Evolutionary conservation across 2,329 filamentous ascomycete genomes (phyloP), one percentile per base, ranked within the genome.

Genomic region (Emmonsiellopsis sp.): DNA sequence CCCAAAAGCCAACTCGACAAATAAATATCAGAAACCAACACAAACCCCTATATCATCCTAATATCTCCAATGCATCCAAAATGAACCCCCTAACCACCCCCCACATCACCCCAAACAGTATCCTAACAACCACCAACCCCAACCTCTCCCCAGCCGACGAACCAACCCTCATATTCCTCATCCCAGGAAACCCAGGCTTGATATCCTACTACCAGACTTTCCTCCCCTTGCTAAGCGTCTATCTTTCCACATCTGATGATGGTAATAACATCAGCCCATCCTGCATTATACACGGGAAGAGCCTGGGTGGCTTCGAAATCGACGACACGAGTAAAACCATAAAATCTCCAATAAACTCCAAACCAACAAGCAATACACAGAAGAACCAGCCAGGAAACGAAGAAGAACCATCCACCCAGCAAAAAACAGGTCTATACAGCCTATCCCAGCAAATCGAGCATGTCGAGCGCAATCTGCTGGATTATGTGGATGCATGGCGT

Each of bases 361-460:
- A 27, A 0, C 21, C 21, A 27, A 27, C 21, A 27, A 27, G 21
- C 43, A 46, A 14, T 10, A 17, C 6, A 9, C 3, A 8, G 21
- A 13, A n/a, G n/a, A 44, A 44, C 10, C 10, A 5, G 31, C 32
- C 32, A 10, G 45, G 14, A n/a, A 44, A 7, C 17, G 43, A 44
- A 31, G 42, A 6, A 6, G 21, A 46, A 14, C 2, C 10, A 8
- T 14, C 17, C 8, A 9, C 10, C 11, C 39, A 33, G 9, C 7
- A 31, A 11, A 47, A 37, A 6, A 43, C 47, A 8, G n/a, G 14
- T 9, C 63, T 62, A 21, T 65, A 74, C 51, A 65, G 69, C 17
- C 65, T 82, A 5, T 66, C 73, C 56, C 72, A 77, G 31, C 77
- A 82, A 60, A 79, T 82, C 36, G 58, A 70, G 6, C 71, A 74